A percentile compares a stretch with the other conserved stretches of the same genome.
Evolutionary conservation across 108 stramenopile genomes (phyloP).

Genomic region (Pseudonitzschia pungens): DNA sequence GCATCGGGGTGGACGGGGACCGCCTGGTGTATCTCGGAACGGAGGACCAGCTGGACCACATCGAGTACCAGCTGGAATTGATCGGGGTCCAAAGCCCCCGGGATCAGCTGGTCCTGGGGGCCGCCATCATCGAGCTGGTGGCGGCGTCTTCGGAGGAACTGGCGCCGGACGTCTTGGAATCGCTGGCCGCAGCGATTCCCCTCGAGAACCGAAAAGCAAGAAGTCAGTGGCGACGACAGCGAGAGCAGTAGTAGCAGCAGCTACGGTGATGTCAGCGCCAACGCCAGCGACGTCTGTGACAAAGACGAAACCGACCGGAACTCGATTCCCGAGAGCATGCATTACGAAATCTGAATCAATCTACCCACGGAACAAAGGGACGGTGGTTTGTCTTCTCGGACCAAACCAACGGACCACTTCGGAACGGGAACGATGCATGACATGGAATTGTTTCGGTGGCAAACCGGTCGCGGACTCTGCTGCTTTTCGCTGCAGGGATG

Average conservation of each 20-base stretch:
- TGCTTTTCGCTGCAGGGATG: no score
- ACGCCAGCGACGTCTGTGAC: no score
- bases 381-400: no score
- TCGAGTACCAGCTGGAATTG: constrained; percentile 10
- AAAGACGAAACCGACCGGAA: no score
- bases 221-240: not conserved
- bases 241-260: not conserved
- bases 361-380: no score
- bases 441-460: no score
- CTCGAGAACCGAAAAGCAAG: not conserved
- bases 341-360: no score
- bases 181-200: not conserved
- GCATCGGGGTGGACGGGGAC: constrained; percentile 12
- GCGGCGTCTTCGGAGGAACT: not conserved
- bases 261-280: no score
- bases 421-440: no score
- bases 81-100: not conserved
- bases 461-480: no score
- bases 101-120: constrained; percentile 1
- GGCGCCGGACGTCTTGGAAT: not conserved
- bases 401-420: no score
- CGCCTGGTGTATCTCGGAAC: constrained; percentile 12
- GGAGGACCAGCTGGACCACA: constrained; percentile 11
- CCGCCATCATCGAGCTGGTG: constrained; percentile 11
- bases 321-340: no score